Evolutionary conservation across 352 stramenopile species (phyloP), one percentile per base, ranked within the genome.

Genomic region (Pythium aphanidermatum): DNA sequence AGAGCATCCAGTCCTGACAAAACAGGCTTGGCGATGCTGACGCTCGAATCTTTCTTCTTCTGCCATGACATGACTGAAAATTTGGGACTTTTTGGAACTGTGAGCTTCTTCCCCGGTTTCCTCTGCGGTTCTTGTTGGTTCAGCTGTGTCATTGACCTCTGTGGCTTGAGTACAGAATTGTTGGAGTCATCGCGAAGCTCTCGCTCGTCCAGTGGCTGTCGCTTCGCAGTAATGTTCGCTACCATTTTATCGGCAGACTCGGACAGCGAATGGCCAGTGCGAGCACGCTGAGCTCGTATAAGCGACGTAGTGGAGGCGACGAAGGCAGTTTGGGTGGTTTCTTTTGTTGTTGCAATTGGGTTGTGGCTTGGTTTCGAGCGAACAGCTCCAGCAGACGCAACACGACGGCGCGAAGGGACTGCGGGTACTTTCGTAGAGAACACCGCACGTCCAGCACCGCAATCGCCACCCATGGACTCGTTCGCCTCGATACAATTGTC

Each of bases 61-160:
- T 91, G 78, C 78, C 78, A 91, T 14, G 78, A 91, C 78, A 91
- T 91, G 36, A 91, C 65, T 1, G 78, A 91, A 51, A 92, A 92
- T 37, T 87, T 89, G 30, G 79, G 79, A 35, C 76, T 89, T 62
- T 73, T 72, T 1, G 79, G 79, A 11, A 92, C 79, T 1, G 79
- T 92, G 20, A 87, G 56, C 7, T 69, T 73, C 54, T 82, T 86
- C 2, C 14, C 46, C 21, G 25, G 34, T 13, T 30, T 51, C 19
- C 23, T 70, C 20, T n/a, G 3, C 28, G 51, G 40, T 53, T 31
- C 61, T 51, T 43, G 31, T 32, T 46, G 45, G 19, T 54, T 55
- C 14, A 83, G 55, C 36, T 74, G 63, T 4, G 58, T 55, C 5
- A 30, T 58, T 33, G 65, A 85, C 1, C 61, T 52, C 36, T 81